These are phyloP conservation scores for Linnemannia exigua DNA, from an alignment of 192 early-diverging fungal genomes.

Conservation along the genomic window DNA sequence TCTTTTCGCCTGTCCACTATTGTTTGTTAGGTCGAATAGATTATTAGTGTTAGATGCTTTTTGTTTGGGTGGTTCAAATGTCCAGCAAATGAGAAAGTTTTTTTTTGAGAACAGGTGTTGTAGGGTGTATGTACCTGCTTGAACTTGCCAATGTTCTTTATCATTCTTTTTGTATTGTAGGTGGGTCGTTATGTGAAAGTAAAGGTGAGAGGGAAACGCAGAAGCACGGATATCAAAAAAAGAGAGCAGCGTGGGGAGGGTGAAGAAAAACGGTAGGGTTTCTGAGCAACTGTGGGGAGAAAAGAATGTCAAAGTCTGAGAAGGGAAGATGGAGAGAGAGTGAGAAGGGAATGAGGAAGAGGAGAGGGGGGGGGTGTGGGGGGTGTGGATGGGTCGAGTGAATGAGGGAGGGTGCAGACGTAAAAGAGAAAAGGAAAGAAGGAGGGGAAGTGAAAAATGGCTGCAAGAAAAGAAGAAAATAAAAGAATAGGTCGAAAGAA, in stretches of 20 bases:
- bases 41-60: too few species aligned
- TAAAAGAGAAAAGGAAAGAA: not conserved
- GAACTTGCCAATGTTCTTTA: slow-evolving; percentile 51
- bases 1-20: slow-evolving; percentile 39
- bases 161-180: slow-evolving; percentile 7
- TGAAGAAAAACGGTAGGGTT: slow-evolving; percentile 1
- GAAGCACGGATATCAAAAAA: not conserved
- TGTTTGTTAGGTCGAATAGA: not conserved
- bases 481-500: not conserved
- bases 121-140: slow-evolving; percentile 25
- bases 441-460: not conserved
- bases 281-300: slow-evolving; percentile 1
- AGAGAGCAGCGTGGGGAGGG: not conserved
- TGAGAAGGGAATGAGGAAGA: not conserved
- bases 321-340: not conserved
- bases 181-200: not conserved
- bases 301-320: not conserved
- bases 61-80: not conserved
- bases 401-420: not conserved
- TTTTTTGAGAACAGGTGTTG: not conserved
- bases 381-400: not conserved
- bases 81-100: not conserved
- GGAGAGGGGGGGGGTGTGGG: not conserved
- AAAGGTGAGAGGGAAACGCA: not conserved
- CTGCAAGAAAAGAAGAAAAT: not conserved